Conservation (phyloP, 1,284 basidiomycete genomes). For the Golubevia pallescens region DNA sequence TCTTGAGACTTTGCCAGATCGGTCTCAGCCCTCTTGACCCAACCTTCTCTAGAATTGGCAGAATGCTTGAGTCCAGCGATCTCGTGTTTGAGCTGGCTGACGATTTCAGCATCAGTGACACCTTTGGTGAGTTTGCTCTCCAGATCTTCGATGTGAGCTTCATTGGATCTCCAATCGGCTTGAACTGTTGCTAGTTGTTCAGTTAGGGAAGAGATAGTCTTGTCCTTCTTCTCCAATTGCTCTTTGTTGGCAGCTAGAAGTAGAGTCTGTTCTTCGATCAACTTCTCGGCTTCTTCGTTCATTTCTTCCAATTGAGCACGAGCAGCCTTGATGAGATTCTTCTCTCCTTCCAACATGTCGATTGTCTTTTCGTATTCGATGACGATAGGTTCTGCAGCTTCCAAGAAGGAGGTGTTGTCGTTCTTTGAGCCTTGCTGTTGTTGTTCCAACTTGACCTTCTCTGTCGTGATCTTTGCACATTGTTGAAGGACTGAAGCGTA, state of each 20-base stretch:
- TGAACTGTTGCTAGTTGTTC: constrained; percentile 39
- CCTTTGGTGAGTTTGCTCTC: constrained; percentile 35
- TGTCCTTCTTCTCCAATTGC: constrained; percentile 40
- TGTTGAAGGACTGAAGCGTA: constrained; percentile 55
- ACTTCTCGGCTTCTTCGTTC: constrained; percentile 41
- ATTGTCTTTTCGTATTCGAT: constrained; percentile 64
- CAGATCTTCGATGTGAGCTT: constrained; percentile 41
- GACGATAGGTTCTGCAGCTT: constrained; percentile 61
- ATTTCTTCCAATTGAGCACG: constrained; percentile 54
- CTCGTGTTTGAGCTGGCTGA: constrained; percentile 40
- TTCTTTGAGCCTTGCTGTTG: constrained; percentile 30
- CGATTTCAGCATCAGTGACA: constrained; percentile 27
- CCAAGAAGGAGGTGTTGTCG: constrained; percentile 38
- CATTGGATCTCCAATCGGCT: constrained; percentile 35
- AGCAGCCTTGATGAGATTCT: constrained; percentile 59
- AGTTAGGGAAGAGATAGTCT: constrained; percentile 38
- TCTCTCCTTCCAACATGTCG: constrained; percentile 58
- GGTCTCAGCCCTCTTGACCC: constrained; percentile 47
- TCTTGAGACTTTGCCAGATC: constrained; percentile 34
- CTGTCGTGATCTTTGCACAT: constrained; percentile 49
- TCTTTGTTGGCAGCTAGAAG: constrained; percentile 29
- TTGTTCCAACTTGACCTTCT: constrained; percentile 44
- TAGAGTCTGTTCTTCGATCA: constrained; percentile 33
- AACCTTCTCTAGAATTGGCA: constrained; percentile 34
- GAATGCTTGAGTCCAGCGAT: constrained; percentile 28